Evolutionary conservation across 352 stramenopile genomes (phyloP).

Genomic region (Blastocystis hominis): DNA sequence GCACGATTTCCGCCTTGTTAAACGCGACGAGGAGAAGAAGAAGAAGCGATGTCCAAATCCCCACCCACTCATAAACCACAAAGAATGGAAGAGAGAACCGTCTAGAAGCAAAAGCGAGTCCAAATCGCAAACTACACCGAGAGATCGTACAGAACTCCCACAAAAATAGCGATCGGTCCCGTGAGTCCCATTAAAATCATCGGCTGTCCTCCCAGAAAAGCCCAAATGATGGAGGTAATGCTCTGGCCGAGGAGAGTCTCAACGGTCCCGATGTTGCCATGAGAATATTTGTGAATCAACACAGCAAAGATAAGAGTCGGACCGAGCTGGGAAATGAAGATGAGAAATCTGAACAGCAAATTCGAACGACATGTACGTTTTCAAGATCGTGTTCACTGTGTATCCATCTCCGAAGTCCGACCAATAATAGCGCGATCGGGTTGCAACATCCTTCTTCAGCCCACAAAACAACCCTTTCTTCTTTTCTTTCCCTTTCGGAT

Average conservation of each 20-base stretch:
- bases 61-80: slow-evolving; percentile 39
- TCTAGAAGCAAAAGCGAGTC: neutral
- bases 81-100: slow-evolving; percentile 24
- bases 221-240: slow-evolving; percentile 21
- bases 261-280: slow-evolving; percentile 3
- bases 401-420: slow-evolving; percentile 44
- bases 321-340: slow-evolving; percentile 27
- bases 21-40: slow-evolving; percentile 6
- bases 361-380: neutral
- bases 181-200: slow-evolving; percentile 52
- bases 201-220: neutral
- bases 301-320: slow-evolving; percentile 18
- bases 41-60: slow-evolving; percentile 19
- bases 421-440: neutral
- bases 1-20: neutral
- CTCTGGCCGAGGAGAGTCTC: neutral
- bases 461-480: neutral
- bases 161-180: slow-evolving; percentile 41
- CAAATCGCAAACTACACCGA: neutral
- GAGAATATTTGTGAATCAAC: neutral
- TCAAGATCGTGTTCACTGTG: slow-evolving; percentile 40
- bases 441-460: neutral
- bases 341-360: neutral
- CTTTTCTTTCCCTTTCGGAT: neutral
- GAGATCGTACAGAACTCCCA: slow-evolving; percentile 4